Evolutionary conservation across 2,329 filamentous ascomycete genomes (phyloP).

Genomic region (Colletotrichum chlorophyti): DNA sequence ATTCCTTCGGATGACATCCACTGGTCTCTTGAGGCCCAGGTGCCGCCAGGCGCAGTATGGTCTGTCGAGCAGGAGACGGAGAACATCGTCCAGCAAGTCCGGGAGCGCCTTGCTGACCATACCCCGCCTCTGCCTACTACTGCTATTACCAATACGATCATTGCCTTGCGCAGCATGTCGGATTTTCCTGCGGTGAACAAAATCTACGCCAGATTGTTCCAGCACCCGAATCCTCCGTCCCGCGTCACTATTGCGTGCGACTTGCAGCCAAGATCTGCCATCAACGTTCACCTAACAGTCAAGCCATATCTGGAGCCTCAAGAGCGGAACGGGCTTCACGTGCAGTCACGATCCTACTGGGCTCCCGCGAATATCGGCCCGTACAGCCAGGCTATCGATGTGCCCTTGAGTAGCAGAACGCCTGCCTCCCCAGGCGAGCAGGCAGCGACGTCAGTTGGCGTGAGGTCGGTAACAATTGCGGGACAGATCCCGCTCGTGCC

Average conservation of each 20-base stretch:
- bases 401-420: slow-evolving; percentile 40
- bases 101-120: slow-evolving; percentile 43
- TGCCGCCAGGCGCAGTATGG: slow-evolving; percentile 1
- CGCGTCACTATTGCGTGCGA: slow-evolving; percentile 81
- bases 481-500: slow-evolving; percentile 93
- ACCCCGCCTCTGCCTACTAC: slow-evolving; percentile 41
- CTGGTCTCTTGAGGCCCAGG: slow-evolving; percentile 47
- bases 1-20: slow-evolving; percentile 33
- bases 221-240: slow-evolving; percentile 80
- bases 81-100: slow-evolving; percentile 55
- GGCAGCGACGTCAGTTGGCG: slow-evolving; percentile 24
- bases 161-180: slow-evolving; percentile 80
- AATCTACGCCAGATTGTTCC: slow-evolving; percentile 78
- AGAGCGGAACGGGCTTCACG: slow-evolving; percentile 75
- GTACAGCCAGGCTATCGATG: slow-evolving; percentile 85
- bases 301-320: slow-evolving; percentile 36
- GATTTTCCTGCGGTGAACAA: slow-evolving; percentile 80
- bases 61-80: slow-evolving; percentile 55
- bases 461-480: slow-evolving; percentile 69
- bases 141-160: slow-evolving; percentile 61
- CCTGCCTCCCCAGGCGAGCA: neutral
- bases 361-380: slow-evolving; percentile 97
- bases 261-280: slow-evolving; percentile 66
- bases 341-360: slow-evolving; percentile 96
- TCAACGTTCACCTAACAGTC: slow-evolving; percentile 63